Evolutionary conservation across 1,284 basidiomycete species (phyloP).

Genomic region (Trichosporon ovoides): DNA sequence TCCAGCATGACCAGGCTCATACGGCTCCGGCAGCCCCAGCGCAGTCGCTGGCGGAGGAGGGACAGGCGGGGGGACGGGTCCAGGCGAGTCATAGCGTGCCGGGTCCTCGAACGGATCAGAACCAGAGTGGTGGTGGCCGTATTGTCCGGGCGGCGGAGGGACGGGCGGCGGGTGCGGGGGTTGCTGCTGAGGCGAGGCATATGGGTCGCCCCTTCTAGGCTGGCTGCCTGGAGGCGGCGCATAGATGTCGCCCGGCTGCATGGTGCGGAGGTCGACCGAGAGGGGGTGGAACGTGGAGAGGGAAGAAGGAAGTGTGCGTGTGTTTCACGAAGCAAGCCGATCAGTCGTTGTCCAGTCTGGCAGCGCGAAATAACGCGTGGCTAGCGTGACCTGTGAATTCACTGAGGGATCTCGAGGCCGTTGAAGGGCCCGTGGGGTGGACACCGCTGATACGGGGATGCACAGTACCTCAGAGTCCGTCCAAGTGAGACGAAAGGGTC

Average conservation of each 20-base stretch:
- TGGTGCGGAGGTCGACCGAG: not conserved
- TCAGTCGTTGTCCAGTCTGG: conserved; percentile 5
- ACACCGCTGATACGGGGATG: too few relatives aligned
- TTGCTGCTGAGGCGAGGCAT: not conserved
- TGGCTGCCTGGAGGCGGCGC: conserved; percentile 9
- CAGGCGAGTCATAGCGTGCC: not conserved
- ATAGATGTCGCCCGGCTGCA: conserved; percentile 17
- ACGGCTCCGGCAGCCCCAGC: not conserved
- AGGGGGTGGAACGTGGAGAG: not conserved
- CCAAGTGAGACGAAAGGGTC: too few relatives aligned
- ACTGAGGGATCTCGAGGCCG: too few relatives aligned
- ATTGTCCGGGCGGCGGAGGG: not conserved
- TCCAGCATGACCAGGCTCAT: not conserved
- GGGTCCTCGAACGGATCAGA: conserved; percentile 16
- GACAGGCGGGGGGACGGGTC: conserved; percentile 5
- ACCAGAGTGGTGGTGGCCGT: not conserved
- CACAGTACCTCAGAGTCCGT: too few relatives aligned
- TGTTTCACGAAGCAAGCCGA: not conserved
- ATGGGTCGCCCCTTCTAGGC: conserved; percentile 3
- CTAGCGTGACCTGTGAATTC: too few relatives aligned
- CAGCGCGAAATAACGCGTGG: too few relatives aligned
- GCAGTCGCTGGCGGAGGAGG: not conserved
- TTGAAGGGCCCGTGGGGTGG: too few relatives aligned
- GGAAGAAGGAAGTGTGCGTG: not conserved
- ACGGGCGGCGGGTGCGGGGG: conserved; percentile 6